These are phyloP conservation scores for Apiospora phragmitis DNA, from an alignment of 2,329 filamentous ascomycete species.

Conservation along the genomic window DNA sequence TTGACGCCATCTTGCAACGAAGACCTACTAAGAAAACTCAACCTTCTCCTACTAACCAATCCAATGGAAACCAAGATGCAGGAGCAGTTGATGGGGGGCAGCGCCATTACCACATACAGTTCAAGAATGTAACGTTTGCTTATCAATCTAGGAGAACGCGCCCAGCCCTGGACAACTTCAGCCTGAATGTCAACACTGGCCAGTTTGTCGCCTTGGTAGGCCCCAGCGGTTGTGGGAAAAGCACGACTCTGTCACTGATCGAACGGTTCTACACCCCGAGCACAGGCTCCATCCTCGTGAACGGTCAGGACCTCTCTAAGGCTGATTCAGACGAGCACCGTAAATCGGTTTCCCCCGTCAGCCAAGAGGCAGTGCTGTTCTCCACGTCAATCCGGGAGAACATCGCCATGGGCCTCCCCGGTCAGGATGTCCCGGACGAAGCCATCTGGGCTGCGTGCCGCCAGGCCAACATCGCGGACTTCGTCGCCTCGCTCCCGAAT, in stretches of 20 bases:
- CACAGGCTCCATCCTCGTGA: slow-evolving; percentile 50
- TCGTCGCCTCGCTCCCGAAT: slow-evolving; percentile 48
- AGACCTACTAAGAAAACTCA: slow-evolving; percentile 37
- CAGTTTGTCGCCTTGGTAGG: slow-evolving; percentile 57
- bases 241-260: slow-evolving; percentile 57
- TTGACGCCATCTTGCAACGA: slow-evolving; percentile 42
- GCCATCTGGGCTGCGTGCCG: slow-evolving; percentile 16
- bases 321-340: slow-evolving; percentile 46
- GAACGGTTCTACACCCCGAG: slow-evolving; percentile 46
- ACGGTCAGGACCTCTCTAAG: slow-evolving; percentile 47
- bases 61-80: slow-evolving; percentile 16
- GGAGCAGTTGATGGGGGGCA: slow-evolving; percentile 29
- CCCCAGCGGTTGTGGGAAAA: slow-evolving; percentile 59
- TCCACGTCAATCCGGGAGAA: slow-evolving; percentile 59
- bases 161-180: slow-evolving; percentile 43
- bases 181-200: slow-evolving; percentile 44
- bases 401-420: slow-evolving; percentile 61
- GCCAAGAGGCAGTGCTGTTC: slow-evolving; percentile 58
- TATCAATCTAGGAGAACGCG: slow-evolving; percentile 53
- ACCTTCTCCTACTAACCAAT: slow-evolving; percentile 37
- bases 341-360: slow-evolving; percentile 54
- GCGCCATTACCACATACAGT: slow-evolving; percentile 37
- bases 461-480: slow-evolving; percentile 37
- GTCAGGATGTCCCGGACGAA: slow-evolving; percentile 50
- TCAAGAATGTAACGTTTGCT: slow-evolving; percentile 60